phyloP scores from a whole-genome alignment of 495 filamentous ascomycete genomes.

The Aspergillus diversus region DNA sequence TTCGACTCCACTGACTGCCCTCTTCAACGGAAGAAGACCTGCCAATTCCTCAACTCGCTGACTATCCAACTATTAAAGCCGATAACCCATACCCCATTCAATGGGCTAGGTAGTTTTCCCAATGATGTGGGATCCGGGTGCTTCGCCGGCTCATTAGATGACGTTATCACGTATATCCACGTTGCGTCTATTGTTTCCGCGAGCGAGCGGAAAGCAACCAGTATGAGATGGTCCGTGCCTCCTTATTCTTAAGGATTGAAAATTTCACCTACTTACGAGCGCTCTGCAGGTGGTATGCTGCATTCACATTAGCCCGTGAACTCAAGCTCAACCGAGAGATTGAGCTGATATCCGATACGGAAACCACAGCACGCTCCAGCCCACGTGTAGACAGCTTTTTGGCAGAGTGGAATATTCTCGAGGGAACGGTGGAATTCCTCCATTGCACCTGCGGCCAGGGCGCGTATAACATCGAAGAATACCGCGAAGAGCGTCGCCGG shows the following conservation, averaged over 20 bases:
- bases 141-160: constrained; percentile 77
- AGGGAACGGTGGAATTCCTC: constrained; percentile 36
- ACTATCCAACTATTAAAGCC: constrained; percentile 85
- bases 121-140: constrained; percentile 80
- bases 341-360: constrained; percentile 57
- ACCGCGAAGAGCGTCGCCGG: constrained; percentile 82
- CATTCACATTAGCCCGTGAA: constrained; percentile 89
- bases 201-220: constrained; percentile 93
- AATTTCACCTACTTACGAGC: not conserved
- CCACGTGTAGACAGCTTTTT: constrained; percentile 41
- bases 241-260: not conserved
- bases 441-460: constrained; percentile 37
- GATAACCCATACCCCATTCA: constrained; percentile 69
- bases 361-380: constrained; percentile 42
- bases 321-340: constrained; percentile 90
- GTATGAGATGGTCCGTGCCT: constrained; percentile 70
- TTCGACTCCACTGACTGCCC: constrained; percentile 84
- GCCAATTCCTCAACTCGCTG: constrained; percentile 86
- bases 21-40: constrained; percentile 82
- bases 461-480: constrained; percentile 66
- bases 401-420: constrained; percentile 58
- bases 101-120: constrained; percentile 37
- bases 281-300: constrained; percentile 79
- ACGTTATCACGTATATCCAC: constrained; percentile 87
- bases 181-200: constrained; percentile 90